Percentiles rank a stretch among this genome's conserved stretches.
phyloP scores from a whole-genome alignment of 2,329 filamentous ascomycete genomes.

The Aspergillus intermedius region DNA sequence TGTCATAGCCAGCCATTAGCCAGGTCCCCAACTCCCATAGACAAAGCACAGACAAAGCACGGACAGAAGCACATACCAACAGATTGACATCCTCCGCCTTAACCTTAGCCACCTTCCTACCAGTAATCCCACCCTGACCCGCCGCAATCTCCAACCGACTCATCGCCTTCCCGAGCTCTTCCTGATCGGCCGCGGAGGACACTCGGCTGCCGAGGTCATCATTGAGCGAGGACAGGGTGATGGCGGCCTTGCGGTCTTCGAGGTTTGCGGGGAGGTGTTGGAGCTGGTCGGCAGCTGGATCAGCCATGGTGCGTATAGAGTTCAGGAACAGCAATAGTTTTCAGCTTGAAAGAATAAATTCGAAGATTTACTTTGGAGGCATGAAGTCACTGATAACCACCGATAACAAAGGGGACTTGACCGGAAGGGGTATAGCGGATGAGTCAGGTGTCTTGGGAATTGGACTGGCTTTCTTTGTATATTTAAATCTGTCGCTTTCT shows the following conservation, averaged over 20 bases:
- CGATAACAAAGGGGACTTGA: neutral
- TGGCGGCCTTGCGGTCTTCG: conserved; percentile 47
- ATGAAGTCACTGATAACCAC: neutral
- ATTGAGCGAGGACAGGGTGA: conserved; percentile 43
- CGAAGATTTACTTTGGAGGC: neutral
- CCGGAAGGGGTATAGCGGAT: neutral
- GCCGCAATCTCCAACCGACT: conserved; percentile 41
- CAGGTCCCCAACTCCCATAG: neutral
- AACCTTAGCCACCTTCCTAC: conserved; percentile 35
- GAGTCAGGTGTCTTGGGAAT: neutral
- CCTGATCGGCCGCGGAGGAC: conserved; percentile 37
- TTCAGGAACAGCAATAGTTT: neutral
- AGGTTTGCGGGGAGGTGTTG: conserved; percentile 36
- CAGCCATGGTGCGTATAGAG: conserved; percentile 31
- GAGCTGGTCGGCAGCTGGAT: conserved; percentile 31
- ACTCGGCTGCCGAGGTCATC: conserved; percentile 33
- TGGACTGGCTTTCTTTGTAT: neutral
- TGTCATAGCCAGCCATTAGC: conserved; percentile 9
- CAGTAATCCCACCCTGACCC: conserved; percentile 9
- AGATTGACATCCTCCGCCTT: conserved; percentile 44
- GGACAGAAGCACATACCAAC: conserved; percentile 34
- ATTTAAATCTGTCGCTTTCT: neutral
- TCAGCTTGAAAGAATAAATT: neutral
- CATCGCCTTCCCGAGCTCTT: conserved; percentile 46
- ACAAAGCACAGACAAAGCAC: neutral